These are phyloP conservation scores for Penicillium longicatenatum DNA, from an alignment of 495 filamentous ascomycete genomes.

Conservation along the genomic window DNA sequence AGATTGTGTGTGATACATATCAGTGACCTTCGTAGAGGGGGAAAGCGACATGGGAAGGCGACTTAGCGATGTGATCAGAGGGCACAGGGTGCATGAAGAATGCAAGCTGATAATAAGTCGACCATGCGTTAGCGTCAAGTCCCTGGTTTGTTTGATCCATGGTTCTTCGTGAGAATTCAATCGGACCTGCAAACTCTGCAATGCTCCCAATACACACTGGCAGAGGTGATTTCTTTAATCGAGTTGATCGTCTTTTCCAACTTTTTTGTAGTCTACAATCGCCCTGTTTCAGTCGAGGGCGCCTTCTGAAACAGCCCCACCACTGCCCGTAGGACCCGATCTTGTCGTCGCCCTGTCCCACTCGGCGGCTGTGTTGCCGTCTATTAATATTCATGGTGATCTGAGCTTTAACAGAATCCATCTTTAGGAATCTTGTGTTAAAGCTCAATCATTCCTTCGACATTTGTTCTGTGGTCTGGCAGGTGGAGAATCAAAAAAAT, in stretches of 20 bases:
- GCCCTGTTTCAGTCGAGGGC: constrained; percentile 30
- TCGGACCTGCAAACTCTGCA: not conserved
- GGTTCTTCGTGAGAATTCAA: constrained; percentile 10
- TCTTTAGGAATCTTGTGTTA: not conserved
- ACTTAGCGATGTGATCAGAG: not conserved
- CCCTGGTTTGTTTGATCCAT: constrained; percentile 2
- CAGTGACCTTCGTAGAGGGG: not conserved
- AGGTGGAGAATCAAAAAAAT: constrained; percentile 5
- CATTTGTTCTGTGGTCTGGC: not conserved
- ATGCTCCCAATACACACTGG: too few species aligned
- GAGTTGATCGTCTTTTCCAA: not conserved
- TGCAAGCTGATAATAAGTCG: not conserved
- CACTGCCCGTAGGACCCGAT: constrained; percentile 24
- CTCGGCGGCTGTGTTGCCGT: constrained; percentile 29
- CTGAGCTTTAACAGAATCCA: not conserved
- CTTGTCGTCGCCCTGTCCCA: constrained; percentile 20
- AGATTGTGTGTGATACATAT: not conserved
- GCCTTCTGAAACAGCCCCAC: constrained; percentile 39
- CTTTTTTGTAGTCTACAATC: constrained; percentile 4
- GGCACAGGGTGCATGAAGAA: not conserved
- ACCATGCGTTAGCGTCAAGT: not conserved
- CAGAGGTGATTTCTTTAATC: not conserved
- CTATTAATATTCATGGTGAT: constrained; percentile 32
- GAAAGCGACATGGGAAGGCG: not conserved
- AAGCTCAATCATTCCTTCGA: not conserved